phyloP scores from a whole-genome alignment of 2,329 filamentous ascomycete genomes.

The Calonectria leucothoes region DNA sequence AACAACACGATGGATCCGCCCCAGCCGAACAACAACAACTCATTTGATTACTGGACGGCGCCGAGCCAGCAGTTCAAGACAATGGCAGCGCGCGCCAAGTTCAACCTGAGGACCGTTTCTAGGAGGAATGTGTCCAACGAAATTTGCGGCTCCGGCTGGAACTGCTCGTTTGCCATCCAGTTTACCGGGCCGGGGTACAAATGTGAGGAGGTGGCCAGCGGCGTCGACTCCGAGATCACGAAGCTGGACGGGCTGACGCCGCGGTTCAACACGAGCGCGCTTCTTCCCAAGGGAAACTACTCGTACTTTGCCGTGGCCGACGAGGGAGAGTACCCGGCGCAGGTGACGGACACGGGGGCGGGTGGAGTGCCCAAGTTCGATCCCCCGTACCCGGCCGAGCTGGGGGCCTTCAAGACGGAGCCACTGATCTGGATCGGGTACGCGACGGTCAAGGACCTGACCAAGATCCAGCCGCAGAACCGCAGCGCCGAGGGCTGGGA shows the following conservation, averaged over 20 bases:
- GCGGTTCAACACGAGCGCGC: constrained; percentile 33
- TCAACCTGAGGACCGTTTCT: constrained; percentile 32
- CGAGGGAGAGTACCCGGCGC: constrained; percentile 36
- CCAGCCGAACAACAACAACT: constrained; percentile 20
- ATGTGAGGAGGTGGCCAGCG: constrained; percentile 31
- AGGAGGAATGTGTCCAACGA: constrained; percentile 25
- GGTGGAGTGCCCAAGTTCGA: constrained; percentile 28
- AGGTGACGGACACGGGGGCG: constrained; percentile 12
- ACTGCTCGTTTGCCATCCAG: constrained; percentile 35
- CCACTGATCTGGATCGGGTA: constrained; percentile 42
- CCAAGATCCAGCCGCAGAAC: constrained; percentile 27
- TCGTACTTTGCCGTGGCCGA: constrained; percentile 35
- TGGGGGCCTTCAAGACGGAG: constrained; percentile 38
- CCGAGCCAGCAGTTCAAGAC: constrained; percentile 32
- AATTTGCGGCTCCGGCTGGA: constrained; percentile 40
- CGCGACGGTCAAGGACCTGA: constrained; percentile 33
- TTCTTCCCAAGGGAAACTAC: constrained; percentile 34
- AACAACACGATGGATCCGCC: constrained; percentile 26
- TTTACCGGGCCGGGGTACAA: constrained; percentile 39
- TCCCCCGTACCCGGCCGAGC: constrained; percentile 33
- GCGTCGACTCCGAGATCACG: constrained; percentile 22
- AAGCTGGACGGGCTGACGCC: constrained; percentile 29
- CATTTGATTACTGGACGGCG: constrained; percentile 38
- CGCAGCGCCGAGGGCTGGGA: constrained; percentile 27
- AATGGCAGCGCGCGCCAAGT: constrained; percentile 34